Conservation (phyloP, 768 basidiomycete species). For the Xanthoconium stramineum region DNA sequence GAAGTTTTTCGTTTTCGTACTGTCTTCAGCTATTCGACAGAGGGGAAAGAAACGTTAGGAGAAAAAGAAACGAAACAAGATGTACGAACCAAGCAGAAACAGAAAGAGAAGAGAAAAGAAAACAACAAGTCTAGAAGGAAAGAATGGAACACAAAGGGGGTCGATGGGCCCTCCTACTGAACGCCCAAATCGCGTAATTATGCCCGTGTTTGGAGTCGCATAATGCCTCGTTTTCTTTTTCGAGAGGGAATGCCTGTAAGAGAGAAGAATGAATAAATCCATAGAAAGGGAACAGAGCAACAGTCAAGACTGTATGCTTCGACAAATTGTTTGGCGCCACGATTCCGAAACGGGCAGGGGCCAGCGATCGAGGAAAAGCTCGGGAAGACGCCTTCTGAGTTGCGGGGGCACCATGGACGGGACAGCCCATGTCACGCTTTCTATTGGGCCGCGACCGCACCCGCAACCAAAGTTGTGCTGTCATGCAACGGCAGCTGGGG, state of each 20-base stretch:
- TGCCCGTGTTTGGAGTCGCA: constrained; percentile 9
- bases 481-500: constrained; percentile 63
- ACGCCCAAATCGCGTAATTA: constrained; percentile 7
- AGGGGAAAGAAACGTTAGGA: not conserved
- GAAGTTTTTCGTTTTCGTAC: not conserved
- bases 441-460: constrained; percentile 35
- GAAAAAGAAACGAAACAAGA: constrained; percentile 9
- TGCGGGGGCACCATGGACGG: not conserved
- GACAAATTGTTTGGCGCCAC: not conserved
- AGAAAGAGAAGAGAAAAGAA: not conserved
- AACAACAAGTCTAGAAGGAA: constrained; percentile 1
- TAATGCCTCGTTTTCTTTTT: constrained; percentile 14
- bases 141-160: not conserved
- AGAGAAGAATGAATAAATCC: constrained; percentile 34
- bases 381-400: not conserved
- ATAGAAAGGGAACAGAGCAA: constrained; percentile 15
- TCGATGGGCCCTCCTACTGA: not conserved
- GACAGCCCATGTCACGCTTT: not conserved
- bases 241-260: constrained; percentile 26
- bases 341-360: constrained; percentile 3
- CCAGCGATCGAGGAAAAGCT: not conserved
- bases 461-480: constrained; percentile 52
- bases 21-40: constrained; percentile 12
- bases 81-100: constrained; percentile 20
- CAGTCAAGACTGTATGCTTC: constrained; percentile 14